Base-by-base conservation (phyloP, 371 early-diverging fungal species). In the Rhizomucor pusillus region DNA sequence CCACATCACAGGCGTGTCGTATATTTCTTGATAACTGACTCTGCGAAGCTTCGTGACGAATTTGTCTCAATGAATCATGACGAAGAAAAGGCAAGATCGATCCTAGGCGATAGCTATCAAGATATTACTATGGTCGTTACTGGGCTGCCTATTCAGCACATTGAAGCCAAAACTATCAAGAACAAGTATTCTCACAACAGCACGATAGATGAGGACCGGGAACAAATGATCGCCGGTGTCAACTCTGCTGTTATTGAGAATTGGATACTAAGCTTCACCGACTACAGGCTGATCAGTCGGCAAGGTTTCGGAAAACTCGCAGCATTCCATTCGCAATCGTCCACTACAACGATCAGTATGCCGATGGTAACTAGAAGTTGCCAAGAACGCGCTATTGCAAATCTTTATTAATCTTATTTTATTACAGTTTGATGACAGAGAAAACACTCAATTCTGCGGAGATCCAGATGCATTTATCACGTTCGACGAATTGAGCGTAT, bases 291-390 rank as follows among this genome's bases (percentile, higher is more conserved):
- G 3, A 75, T 78, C 40, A 71, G 69, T 46, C 63, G 66, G 14
- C 71, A 75, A 55, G 79, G 79, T 1, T 78, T 69, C 36, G 79
- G 79, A 16, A 78, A 78, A 45, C 66, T 78, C 58, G 75, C 79
- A 19, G 62, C 79, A 0, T 70, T 63, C 50, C 63, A 70, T 36
- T 47, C 59, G 2, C 47, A 59, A 4, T 40, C 47, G 11, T 43
- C 66, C 3, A 54, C 60, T 14, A 63, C 66, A 0, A 70, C 71
- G 19, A 62, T 66, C 29, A 57, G 54, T n/a, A 51, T 70, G 41
- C 71, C 66, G 12, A 52, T 48, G 40, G 65, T 69, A 60, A 57
- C 61, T 5, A 29, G 7, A 29, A 29, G 7, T 12, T 19, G 14
- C 41, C 41, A 16, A 33, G 20, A 29, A 37, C 23, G 47, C 18